Percentiles rank a stretch among this genome's conserved stretches.
These are phyloP conservation scores for Cytospora paraplurivora DNA, from an alignment of 2,329 filamentous ascomycete species.

Conservation along the genomic window DNA sequence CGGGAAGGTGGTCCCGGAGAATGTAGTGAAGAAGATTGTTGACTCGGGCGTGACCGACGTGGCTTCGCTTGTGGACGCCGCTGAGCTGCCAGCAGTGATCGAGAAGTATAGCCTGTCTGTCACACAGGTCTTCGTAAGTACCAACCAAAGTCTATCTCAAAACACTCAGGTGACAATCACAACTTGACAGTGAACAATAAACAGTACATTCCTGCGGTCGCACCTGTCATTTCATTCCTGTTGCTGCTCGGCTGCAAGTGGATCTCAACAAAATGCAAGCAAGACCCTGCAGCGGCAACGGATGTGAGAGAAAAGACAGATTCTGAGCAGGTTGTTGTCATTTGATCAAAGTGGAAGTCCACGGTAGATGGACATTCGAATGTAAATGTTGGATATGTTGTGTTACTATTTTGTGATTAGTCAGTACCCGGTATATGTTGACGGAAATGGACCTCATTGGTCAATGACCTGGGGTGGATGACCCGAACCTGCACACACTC, in stretches of 20 bases:
- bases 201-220: not conserved
- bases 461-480: too few relatives aligned
- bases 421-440: too few relatives aligned
- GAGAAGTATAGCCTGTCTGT: not conserved
- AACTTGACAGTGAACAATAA: not conserved
- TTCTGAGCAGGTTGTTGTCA: not conserved
- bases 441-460: too few relatives aligned
- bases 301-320: not conserved
- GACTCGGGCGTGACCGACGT: not conserved
- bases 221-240: not conserved
- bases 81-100: not conserved
- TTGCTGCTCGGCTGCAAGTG: conserved; percentile 1
- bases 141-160: not conserved
- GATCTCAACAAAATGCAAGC: conserved; percentile 1
- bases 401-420: too few relatives aligned
- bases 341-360: not conserved
- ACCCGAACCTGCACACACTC: too few relatives aligned
- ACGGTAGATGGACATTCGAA: too few relatives aligned
- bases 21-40: conserved; percentile 1
- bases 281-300: not conserved
- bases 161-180: not conserved
- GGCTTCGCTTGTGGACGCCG: not conserved
- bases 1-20: not conserved
- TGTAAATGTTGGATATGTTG: too few relatives aligned
- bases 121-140: not conserved